phyloP scores from a whole-genome alignment of 495 filamentous ascomycete species.

The Platismatia glauca region DNA sequence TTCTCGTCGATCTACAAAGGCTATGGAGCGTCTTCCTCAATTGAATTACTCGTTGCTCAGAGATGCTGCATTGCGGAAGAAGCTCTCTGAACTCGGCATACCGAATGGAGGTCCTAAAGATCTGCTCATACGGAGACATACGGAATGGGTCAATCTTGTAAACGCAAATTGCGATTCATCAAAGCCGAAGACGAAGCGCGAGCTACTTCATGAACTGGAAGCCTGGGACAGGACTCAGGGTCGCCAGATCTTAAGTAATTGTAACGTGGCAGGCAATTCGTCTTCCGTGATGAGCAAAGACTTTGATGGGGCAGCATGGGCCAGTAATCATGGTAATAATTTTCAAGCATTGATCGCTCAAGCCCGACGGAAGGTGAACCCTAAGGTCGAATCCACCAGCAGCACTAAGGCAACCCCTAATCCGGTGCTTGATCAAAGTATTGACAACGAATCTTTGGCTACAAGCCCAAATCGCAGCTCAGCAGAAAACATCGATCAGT shows the following conservation, averaged over 20 bases:
- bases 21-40: constrained; percentile 56
- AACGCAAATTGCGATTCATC: constrained; percentile 92
- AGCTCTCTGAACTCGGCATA: constrained; percentile 75
- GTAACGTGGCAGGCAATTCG: constrained; percentile 21
- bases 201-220: constrained; percentile 69
- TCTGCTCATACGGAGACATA: constrained; percentile 69
- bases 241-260: constrained; percentile 16
- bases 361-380: constrained; percentile 43
- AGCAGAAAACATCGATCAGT: neutral
- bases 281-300: constrained; percentile 62
- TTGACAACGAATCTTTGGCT: neutral
- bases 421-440: neutral
- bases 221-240: constrained; percentile 74
- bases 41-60: constrained; percentile 76
- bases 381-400: constrained; percentile 14
- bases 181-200: constrained; percentile 55
- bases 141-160: constrained; percentile 90
- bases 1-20: constrained; percentile 25
- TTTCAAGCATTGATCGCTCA: constrained; percentile 69
- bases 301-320: constrained; percentile 74
- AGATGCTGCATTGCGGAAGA: constrained; percentile 65
- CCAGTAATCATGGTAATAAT: constrained; percentile 55
- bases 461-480: neutral
- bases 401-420: neutral
- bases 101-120: constrained; percentile 55